Evolutionary conservation across 2,329 filamentous ascomycete genomes (phyloP), one percentile per base, ranked within the genome.

Genomic region (Ceratocystis alfenasii): DNA sequence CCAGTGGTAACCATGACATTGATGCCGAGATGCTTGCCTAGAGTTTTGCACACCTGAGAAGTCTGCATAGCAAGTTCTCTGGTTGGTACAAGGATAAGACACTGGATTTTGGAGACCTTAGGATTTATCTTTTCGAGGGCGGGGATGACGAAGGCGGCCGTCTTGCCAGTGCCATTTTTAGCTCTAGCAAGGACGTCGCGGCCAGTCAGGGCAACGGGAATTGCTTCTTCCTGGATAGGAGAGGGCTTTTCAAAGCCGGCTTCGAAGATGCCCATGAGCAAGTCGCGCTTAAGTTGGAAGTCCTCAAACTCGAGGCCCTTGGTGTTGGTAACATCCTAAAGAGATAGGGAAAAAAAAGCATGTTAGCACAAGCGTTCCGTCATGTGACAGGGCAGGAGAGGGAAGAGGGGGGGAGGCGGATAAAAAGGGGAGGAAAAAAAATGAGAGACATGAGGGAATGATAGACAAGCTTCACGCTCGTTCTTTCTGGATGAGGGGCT

Each of bases 1-100:
- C 94, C 94, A 28, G 95, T 99, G 61, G 93, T 96, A 70, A 99
- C 95, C 95, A 99, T 99, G 73, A 99, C 93, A 73, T 99, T 97
- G 77, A 99, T 83, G 66, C 91, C 91, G 50, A 99, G 86, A 74
- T 99, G 92, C 78, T 99, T 97, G 69, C 95, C 95, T 60, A 99
- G 84, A 12, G 88, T 96, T 81, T 97, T 99, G 85, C 94, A 99
- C 70, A 99, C 94, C 78, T 99, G 94, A 62, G 95, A 99, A 68
- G 94, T 99, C 77, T 99, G 94, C 77, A 99, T 87, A 65, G 95
- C 95, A 71, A 99, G 82, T 79, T 99, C 94, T 83, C 94, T 84
- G 69, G 94, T 99, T 45, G 94, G 95, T 57, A 99, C 94, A 66
- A 99, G 85, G 72, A 99, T 95, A 69, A 99, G 84, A 71, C 90